phyloP scores from a whole-genome alignment of 495 filamentous ascomycete species.

The Bathelium albidoporum region DNA sequence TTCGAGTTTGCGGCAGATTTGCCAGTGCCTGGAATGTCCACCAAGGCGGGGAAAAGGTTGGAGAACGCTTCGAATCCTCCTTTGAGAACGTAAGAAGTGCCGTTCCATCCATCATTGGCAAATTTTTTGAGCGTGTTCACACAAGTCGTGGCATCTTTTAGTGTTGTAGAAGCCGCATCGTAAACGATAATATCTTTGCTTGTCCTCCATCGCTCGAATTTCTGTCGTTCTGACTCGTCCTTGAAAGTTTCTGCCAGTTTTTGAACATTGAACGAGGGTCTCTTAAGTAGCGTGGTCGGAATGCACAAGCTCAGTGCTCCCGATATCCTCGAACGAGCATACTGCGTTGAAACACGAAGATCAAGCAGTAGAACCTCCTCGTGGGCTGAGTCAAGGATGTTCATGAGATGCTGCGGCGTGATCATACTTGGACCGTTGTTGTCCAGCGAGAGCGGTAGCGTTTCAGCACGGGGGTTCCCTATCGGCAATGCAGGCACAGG shows the following conservation, averaged over 20 bases:
- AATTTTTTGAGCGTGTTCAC: constrained; percentile 90
- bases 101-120: constrained; percentile 69
- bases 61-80: constrained; percentile 45
- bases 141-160: constrained; percentile 66
- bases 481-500: background rate
- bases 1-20: constrained; percentile 33
- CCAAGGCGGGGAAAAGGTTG: constrained; percentile 38
- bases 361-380: constrained; percentile 69
- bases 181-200: constrained; percentile 76
- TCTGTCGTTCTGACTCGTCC: constrained; percentile 56
- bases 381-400: constrained; percentile 48
- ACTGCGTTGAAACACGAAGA: constrained; percentile 78
- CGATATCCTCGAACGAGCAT: constrained; percentile 58
- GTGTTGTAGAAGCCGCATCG: constrained; percentile 62
- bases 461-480: constrained; percentile 43
- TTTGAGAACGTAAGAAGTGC: constrained; percentile 59
- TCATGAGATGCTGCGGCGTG: constrained; percentile 51
- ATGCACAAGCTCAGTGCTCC: constrained; percentile 88
- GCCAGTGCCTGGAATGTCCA: constrained; percentile 33
- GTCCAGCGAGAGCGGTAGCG: constrained; percentile 41
- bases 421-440: constrained; percentile 43
- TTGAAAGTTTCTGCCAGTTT: constrained; percentile 86
- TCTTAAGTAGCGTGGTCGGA: constrained; percentile 85
- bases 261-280: constrained; percentile 80
- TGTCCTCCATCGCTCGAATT: constrained; percentile 66